A percentile compares a stretch with the other conserved stretches of the same genome.
These are phyloP conservation scores for Carex cristatella DNA, from an alignment of 176 grass and related monocot species.

Conservation along the genomic window DNA sequence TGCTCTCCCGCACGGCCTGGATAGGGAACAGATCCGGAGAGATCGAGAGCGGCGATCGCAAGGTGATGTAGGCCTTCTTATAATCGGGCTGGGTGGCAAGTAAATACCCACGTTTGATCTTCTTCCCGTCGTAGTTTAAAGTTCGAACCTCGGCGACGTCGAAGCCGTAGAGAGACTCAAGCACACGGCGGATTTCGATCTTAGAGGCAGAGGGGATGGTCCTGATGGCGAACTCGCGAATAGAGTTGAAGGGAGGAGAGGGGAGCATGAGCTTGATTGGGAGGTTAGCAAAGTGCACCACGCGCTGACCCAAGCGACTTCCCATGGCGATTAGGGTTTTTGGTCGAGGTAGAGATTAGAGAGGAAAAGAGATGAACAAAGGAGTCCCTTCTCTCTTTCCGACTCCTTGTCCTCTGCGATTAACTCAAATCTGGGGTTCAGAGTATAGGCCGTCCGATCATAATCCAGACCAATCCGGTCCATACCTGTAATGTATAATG, in stretches of 20 bases:
- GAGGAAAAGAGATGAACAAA: too few species aligned
- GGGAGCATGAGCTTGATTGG: slow-evolving; percentile 84
- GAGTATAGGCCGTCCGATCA: too few species aligned
- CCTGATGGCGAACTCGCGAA: slow-evolving; percentile 79
- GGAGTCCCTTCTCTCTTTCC: too few species aligned
- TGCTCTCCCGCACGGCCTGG: slow-evolving; percentile 41
- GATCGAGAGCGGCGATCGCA: slow-evolving; percentile 58
- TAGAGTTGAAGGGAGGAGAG: slow-evolving; percentile 64
- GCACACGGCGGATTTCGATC: slow-evolving; percentile 85
- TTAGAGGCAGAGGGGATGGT: slow-evolving; percentile 95
- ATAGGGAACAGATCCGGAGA: slow-evolving; percentile 79
- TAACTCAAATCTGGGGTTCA: too few species aligned
- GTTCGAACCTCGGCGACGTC: slow-evolving; percentile 80
- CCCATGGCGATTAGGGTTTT: slow-evolving; percentile 48
- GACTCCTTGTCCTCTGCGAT: too few species aligned
- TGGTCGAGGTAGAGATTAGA: neutral
- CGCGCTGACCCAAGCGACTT: slow-evolving; percentile 76
- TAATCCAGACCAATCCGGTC: too few species aligned
- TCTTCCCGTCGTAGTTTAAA: slow-evolving; percentile 93
- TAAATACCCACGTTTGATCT: slow-evolving; percentile 42
- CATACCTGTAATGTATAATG: too few species aligned
- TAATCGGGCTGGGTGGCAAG: slow-evolving; percentile 81
- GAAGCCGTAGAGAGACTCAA: slow-evolving; percentile 93
- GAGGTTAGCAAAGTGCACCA: slow-evolving; percentile 88
- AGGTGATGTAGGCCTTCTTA: slow-evolving; percentile 97